Evolutionary conservation across 345 rosid genomes (phyloP), one percentile per base, ranked within the genome.

Genomic region (Aquilaria sinensis): DNA sequence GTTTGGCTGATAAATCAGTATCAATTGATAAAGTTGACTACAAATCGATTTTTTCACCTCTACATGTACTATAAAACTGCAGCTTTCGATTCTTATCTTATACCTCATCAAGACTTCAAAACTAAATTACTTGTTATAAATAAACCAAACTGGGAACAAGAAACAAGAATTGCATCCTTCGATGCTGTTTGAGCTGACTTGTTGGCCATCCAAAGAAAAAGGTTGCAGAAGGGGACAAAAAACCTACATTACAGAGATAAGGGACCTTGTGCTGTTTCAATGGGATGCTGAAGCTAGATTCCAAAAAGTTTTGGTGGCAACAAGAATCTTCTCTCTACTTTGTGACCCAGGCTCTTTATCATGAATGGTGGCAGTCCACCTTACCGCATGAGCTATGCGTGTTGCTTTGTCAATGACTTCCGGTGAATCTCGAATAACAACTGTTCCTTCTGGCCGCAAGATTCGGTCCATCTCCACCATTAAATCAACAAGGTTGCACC

Each of bases 391-490:
- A 67, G 86, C 92, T 63, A 88, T 74, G 67, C 72, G 77, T 43
- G 75, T 72, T n/a, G 85, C 91, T 75, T 74, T 86, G 60, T 94
- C 99, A 37, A 94, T 72, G 10, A 84, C 88, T 70, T 94, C 97
- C 2, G 95, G 95, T 31, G 86, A 71, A 70, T 88, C 97, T 46
- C 91, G 81, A 54, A 94, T 78, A 59, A 94, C 56, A 49, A 90
- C 95, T 2, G 78, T 86, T 54, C 96, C 99, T 68, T 81, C 85
- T 13, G 97, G 96, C 51, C 96, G 97, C 77, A 94, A 58, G 56
- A 90, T 88, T 33, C 99, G 70, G 62, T 94, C 99, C 82, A 94
- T 86, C 80, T 94, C 99, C 53, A 90, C 90, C 86, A 94, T 79
- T 57, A 94, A 56, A 77, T 90, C 96, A 60, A 85, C 95, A 47